phyloP scores from a whole-genome alignment of 164 flowering plant species.

The Protea cynaroides region DNA sequence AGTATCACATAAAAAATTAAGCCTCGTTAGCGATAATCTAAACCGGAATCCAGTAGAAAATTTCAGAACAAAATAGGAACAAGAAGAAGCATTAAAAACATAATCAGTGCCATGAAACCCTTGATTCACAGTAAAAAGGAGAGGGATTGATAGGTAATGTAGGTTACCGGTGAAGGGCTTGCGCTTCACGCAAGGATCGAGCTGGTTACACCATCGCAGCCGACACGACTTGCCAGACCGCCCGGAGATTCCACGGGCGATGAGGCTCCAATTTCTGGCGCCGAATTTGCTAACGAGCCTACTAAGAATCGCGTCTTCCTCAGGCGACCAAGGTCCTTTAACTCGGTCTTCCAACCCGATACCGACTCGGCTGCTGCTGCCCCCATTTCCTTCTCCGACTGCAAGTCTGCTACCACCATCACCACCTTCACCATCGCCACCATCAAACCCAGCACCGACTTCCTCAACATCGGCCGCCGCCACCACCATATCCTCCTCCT shows the following conservation, averaged over 20 bases:
- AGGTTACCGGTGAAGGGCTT: conserved; percentile 61
- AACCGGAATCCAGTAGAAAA: too few relatives aligned
- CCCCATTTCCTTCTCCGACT: conserved; percentile 14
- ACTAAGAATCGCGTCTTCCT: conserved; percentile 43
- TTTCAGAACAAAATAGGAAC: too few relatives aligned
- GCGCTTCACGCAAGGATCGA: conserved; percentile 62
- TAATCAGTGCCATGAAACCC: neutral
- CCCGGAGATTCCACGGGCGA: conserved; percentile 48
- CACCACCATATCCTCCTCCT: neutral
- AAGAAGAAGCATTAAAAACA: neutral
- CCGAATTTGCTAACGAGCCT: conserved; percentile 39
- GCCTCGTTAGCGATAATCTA: neutral
- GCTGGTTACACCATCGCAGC: conserved; percentile 56
- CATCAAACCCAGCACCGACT: neutral
- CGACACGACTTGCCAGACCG: conserved; percentile 58
- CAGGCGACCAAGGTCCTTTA: conserved; percentile 54
- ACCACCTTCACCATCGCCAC: conserved; percentile 2
- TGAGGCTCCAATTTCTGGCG: conserved; percentile 52
- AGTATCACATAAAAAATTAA: too few relatives aligned
- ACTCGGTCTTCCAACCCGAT: conserved; percentile 15
- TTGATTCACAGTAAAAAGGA: neutral
- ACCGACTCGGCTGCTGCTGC: conserved; percentile 12
- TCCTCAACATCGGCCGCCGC: neutral
- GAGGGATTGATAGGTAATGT: neutral
- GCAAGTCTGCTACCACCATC: neutral